Evolutionary conservation across 352 stramenopile genomes (phyloP), one percentile per base, ranked within the genome.

Genomic region (Saprolegnia diclina): DNA sequence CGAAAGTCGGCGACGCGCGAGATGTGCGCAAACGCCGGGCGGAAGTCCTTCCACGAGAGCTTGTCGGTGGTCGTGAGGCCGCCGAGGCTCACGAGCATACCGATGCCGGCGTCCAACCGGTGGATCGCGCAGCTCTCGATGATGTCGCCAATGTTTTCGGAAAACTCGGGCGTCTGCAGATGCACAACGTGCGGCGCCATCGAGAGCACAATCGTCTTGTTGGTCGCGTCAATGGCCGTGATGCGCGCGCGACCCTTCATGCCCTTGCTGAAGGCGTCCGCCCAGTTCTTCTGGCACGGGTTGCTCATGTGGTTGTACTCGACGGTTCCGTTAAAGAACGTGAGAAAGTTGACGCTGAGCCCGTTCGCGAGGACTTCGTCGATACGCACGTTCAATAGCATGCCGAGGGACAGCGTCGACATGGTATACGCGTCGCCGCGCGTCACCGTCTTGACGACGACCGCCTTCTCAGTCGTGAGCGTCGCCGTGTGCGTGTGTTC

Each of bases 331-430:
- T 76, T 79, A 72, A 96, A 96, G 64, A 93, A 95, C 14, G 82
- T 91, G 50, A 96, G 82, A 62, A 95, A 96, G 71, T 90, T 93
- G 65, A 96, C 88, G 37, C 77, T 79, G 22, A 96, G 77, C 0
- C 89, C 88, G 67, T 95, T 96, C 62, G 79, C 73, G 59, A 96
- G 76, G 40, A 95, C 85, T 18, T 94, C 85, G 65, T 98, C 94
- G 10, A 98, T 87, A 48, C 87, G 88, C 22, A 95, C 86, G 72
- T 97, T 92, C 4, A 97, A 79, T 67, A 98, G 74, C 90, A 96
- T 97, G 14, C 95, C 95, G 5, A 94, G 93, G 53, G 89, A 72
- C 19, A 98, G 76, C 37, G 95, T 90, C 55, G 89, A 84, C 22
- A 98, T 73, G 24, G 88, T 94, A 70, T 94, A 93, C 72, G 79